Evolutionary conservation across 2,329 filamentous ascomycete genomes (phyloP).

Genomic region (Colletotrichum horii): DNA sequence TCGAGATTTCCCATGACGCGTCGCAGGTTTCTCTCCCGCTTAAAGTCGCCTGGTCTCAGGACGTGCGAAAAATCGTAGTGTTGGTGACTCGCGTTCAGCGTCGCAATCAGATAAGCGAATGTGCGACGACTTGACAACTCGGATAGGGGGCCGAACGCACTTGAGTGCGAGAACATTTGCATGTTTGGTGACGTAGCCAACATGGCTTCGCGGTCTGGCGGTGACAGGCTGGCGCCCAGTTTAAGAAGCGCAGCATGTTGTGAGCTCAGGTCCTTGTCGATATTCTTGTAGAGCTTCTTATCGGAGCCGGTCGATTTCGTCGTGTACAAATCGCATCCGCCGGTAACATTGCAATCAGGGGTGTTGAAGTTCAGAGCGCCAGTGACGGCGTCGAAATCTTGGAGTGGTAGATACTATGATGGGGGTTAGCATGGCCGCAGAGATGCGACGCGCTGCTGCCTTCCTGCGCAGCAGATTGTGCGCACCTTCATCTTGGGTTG

Average conservation of each 20-base stretch:
- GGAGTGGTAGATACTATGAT: conserved; percentile 83
- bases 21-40: conserved; percentile 79
- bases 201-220: conserved; percentile 76
- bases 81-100: conserved; percentile 87
- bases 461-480: conserved; percentile 3
- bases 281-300: conserved; percentile 96
- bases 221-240: conserved; percentile 85
- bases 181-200: conserved; percentile 67
- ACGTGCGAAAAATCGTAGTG: conserved; percentile 97
- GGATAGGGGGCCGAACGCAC: conserved; percentile 89
- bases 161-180: conserved; percentile 75
- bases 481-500: conserved; percentile 25
- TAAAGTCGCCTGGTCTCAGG: conserved; percentile 87
- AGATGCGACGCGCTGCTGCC: conserved; percentile 5
- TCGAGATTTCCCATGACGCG: conserved; percentile 88
- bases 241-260: conserved; percentile 89
- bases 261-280: conserved; percentile 88
- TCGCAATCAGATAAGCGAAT: conserved; percentile 95
- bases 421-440: conserved; percentile 12
- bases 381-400: conserved; percentile 89
- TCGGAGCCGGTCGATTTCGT: conserved; percentile 95
- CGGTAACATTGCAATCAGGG: conserved; percentile 87
- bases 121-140: conserved; percentile 88
- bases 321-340: conserved; percentile 95
- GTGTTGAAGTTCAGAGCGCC: conserved; percentile 96